A percentile compares a stretch with the other conserved stretches of the same genome.
Evolutionary conservation across 1,139 yeast species (phyloP).

Genomic region (Scheffersomyces insectosa): DNA sequence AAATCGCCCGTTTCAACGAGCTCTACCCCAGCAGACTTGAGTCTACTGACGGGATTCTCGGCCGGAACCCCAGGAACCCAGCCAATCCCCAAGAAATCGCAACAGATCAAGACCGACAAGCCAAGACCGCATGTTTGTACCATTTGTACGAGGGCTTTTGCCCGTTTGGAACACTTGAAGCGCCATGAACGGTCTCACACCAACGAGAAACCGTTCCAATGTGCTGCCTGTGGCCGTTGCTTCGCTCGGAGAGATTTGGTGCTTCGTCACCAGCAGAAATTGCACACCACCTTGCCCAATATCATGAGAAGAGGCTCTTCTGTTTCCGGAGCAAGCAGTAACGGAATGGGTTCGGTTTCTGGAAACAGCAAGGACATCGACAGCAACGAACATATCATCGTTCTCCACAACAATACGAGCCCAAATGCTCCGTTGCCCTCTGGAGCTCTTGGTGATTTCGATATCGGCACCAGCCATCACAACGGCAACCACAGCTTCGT

Average conservation of each 20-base stretch:
- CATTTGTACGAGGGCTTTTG: slow-evolving; percentile 34
- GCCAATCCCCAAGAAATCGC: slow-evolving; percentile 86
- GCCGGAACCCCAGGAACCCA: slow-evolving; percentile 31
- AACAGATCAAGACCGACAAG: slow-evolving; percentile 72
- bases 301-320: slow-evolving; percentile 18
- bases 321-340: slow-evolving; percentile 9
- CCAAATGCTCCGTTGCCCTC: slow-evolving; percentile 47
- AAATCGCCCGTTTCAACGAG: background rate
- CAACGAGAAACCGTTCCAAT: slow-evolving; percentile 41
- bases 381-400: slow-evolving; percentile 41
- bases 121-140: slow-evolving; percentile 33
- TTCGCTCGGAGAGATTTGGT: slow-evolving; percentile 52
- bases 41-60: background rate
- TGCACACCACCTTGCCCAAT: slow-evolving; percentile 20
- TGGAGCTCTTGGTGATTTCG: slow-evolving; percentile 7
- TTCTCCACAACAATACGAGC: slow-evolving; percentile 43
- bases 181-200: slow-evolving; percentile 37
- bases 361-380: slow-evolving; percentile 8
- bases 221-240: slow-evolving; percentile 53
- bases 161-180: slow-evolving; percentile 32
- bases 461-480: too few species aligned
- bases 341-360: background rate
- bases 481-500: too few species aligned
- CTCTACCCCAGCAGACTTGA: background rate
- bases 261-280: slow-evolving; percentile 48